Conservation (phyloP, 768 basidiomycete species). For the Galerina sulciceps region DNA sequence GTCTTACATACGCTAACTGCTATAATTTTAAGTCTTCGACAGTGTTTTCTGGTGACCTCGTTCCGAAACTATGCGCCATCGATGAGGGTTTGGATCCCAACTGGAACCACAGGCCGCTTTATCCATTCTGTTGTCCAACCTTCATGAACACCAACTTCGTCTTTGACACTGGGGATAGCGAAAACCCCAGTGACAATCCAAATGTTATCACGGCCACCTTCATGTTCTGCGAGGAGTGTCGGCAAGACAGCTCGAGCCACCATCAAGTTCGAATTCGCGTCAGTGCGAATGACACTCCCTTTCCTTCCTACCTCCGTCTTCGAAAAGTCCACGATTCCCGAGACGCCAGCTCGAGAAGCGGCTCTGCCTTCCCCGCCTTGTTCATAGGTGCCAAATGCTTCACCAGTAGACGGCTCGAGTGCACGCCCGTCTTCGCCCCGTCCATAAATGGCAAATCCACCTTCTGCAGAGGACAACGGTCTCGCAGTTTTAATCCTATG, state of each 20-base stretch:
- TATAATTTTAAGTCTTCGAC: neutral
- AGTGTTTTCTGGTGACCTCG: neutral
- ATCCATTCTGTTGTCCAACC: constrained; percentile 56
- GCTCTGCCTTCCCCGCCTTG: constrained; percentile 53
- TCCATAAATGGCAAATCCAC: constrained; percentile 73
- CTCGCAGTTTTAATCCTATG: constrained; percentile 63
- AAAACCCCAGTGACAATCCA: constrained; percentile 75
- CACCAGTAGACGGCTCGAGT: constrained; percentile 49
- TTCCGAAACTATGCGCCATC: neutral
- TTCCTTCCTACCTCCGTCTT: constrained; percentile 19
- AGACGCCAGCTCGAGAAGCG: constrained; percentile 62
- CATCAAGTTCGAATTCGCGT: constrained; percentile 76
- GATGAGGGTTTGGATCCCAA: constrained; percentile 32
- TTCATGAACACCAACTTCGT: constrained; percentile 37
- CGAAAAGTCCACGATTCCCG: constrained; percentile 59
- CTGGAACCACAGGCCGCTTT: constrained; percentile 46
- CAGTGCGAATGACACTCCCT: constrained; percentile 58
- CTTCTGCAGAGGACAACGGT: constrained; percentile 64
- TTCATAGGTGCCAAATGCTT: constrained; percentile 54
- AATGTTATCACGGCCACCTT: constrained; percentile 38
- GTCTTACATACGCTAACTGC: neutral
- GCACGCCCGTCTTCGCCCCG: constrained; percentile 65
- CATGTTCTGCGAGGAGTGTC: constrained; percentile 56
- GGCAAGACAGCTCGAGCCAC: constrained; percentile 71
- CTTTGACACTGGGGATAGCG: constrained; percentile 51